These are phyloP conservation scores for Candida anutae DNA, from an alignment of 1,139 yeast species.

Conservation along the genomic window DNA sequence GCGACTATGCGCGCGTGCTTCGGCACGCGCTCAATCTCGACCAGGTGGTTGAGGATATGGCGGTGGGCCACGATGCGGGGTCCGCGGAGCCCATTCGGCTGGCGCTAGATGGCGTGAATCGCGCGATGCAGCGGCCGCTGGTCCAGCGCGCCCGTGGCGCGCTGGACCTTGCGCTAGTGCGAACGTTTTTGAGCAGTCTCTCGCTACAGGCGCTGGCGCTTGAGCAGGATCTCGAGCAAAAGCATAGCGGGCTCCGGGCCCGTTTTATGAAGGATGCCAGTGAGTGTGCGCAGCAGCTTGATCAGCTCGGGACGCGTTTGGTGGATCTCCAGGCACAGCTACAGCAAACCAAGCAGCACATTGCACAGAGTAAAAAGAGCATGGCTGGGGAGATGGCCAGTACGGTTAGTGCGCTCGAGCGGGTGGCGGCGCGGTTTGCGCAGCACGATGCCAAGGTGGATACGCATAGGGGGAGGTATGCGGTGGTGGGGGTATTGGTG, in stretches of 20 bases:
- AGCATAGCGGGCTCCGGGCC: conserved; percentile 6
- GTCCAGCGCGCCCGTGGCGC: no score
- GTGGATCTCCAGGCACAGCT: conserved; percentile 22
- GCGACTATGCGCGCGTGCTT: no score
- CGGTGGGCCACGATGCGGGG: conserved; percentile 1
- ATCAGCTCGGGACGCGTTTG: conserved; percentile 20
- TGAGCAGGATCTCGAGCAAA: conserved; percentile 5
- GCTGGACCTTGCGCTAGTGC: no score
- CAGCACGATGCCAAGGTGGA: conserved; percentile 18
- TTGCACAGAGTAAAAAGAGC: conserved; percentile 19
- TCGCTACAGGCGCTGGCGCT: conserved; percentile 8
- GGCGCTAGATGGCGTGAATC: conserved; percentile 4
- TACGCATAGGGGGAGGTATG: no score
- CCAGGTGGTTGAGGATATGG: conserved; percentile 4
- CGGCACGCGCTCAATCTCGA: conserved; percentile 6
- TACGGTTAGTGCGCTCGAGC: conserved; percentile 27
- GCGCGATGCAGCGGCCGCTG: conserved; percentile 3
- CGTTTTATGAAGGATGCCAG: conserved; percentile 16
- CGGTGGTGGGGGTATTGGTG: no score
- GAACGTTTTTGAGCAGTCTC: not conserved
- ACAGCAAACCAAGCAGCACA: conserved; percentile 15
- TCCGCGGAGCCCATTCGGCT: conserved; percentile 3
- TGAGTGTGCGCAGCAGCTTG: conserved; percentile 20
- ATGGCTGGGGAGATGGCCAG: conserved; percentile 22
- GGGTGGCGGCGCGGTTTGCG: conserved; percentile 20